Evolutionary conservation across 2,329 filamentous ascomycete species (phyloP), one percentile per base, ranked within the genome.

Genomic region (Bipolaris zeicola): DNA sequence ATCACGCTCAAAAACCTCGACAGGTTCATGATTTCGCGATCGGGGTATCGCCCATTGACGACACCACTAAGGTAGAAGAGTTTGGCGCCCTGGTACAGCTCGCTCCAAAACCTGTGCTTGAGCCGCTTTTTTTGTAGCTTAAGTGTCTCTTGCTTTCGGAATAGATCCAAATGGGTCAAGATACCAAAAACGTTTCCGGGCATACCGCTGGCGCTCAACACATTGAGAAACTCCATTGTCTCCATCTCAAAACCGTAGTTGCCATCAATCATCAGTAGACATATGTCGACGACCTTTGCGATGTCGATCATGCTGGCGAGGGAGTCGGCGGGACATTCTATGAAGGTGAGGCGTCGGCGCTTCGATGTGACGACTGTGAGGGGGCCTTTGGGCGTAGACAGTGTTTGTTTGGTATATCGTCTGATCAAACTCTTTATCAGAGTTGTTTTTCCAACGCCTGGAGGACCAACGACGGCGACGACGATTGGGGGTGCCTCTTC

Each of bases 201-300:
- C 94, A 99, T 98, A 76, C 95, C 95, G 28, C 91, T 96, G 2
- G 92, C 87, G n/a, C 91, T 89, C 48, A 99, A 82, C 16, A 97
- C 88, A 68, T 97, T 98, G 71, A 99, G 81, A 60, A 99, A 99
- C 78, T 99, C 95, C 95, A 99, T 99, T 0, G 95, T 99, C 83
- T 99, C 95, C 95, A 99, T 99, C 79, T 99, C 95, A 73, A 99
- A 99, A 13, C 95, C 96, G 71, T 90, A 99, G 78, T 98, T 98
- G 53, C 95, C 96, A 73, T 99, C 95, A 67, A 99, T 99, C 91
- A 99, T 95, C 54, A 99, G 84, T 47, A 99, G 83, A 5, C 98
- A 91, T 69, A 99, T 97, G 75, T 99, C 95, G 16, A 96, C 95
- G 41, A 99, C 91, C 78, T 99, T 99, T 57, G 95, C 91, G 54